Conservation (phyloP, 1,284 basidiomycete genomes). For the Lentinula novae-zelandiae region DNA sequence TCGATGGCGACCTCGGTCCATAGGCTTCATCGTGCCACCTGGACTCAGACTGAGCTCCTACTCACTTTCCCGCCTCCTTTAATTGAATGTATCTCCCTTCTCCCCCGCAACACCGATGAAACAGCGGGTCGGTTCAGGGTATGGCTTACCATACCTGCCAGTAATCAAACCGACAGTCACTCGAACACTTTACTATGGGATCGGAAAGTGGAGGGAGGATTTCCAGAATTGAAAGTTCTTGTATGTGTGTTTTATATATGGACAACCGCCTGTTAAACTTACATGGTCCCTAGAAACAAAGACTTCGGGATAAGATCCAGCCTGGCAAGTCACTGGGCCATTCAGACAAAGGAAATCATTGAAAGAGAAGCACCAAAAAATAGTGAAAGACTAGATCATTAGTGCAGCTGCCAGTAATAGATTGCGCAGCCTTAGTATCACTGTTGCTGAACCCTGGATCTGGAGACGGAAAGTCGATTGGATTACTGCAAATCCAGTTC, state of each 20-base stretch:
- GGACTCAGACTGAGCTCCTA: slow-evolving; percentile 87
- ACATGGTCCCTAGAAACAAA: slow-evolving; percentile 65
- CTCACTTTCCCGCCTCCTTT: slow-evolving; percentile 81
- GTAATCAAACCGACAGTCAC: slow-evolving; percentile 31
- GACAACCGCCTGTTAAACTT: background rate
- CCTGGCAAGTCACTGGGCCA: slow-evolving; percentile 81
- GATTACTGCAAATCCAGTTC: too few relatives aligned
- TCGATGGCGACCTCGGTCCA: background rate
- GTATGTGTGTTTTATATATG: slow-evolving; percentile 38
- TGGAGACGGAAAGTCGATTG: too few relatives aligned
- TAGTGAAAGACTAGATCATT: too few relatives aligned
- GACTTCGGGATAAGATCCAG: slow-evolving; percentile 76
- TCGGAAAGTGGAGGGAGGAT: slow-evolving; percentile 82
- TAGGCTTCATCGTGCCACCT: slow-evolving; percentile 83
- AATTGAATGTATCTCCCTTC: slow-evolving; percentile 62
- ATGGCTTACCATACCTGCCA: slow-evolving; percentile 58
- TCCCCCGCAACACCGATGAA: slow-evolving; percentile 77
- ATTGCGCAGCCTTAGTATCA: too few relatives aligned
- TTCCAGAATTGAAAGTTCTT: slow-evolving; percentile 85
- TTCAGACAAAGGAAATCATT: slow-evolving; percentile 51
- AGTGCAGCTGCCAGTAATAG: too few relatives aligned
- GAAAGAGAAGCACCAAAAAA: too few relatives aligned
- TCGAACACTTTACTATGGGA: slow-evolving; percentile 63
- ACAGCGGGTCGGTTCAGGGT: slow-evolving; percentile 86
- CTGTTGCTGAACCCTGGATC: too few relatives aligned